A percentile compares a stretch with the other conserved stretches of the same genome.
phyloP scores from a whole-genome alignment of 305 asterid genomes.

The Fraxinus ornus region DNA sequence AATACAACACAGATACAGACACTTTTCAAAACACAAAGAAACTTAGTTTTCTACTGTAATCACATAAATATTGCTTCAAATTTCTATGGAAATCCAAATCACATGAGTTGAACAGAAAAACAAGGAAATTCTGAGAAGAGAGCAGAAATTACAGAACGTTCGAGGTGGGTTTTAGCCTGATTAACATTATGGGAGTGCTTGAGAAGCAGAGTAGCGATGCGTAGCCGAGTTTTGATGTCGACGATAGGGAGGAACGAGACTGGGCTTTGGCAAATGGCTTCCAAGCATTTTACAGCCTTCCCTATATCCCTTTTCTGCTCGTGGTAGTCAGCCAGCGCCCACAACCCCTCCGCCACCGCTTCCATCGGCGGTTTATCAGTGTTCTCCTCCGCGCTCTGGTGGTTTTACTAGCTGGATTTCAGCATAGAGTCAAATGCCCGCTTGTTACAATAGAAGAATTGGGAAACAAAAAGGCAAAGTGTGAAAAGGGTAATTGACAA shows the following conservation, averaged over 20 bases:
- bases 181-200: constrained; percentile 86
- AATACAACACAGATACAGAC: not conserved
- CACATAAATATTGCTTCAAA: not conserved
- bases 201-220: constrained; percentile 78
- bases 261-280: constrained; percentile 89
- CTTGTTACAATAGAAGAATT: not conserved
- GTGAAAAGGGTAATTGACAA: too few relatives aligned
- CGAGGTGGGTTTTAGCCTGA: constrained; percentile 90
- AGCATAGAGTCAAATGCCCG: not conserved
- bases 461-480: not conserved
- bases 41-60: not conserved
- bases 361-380: constrained; percentile 53
- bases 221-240: constrained; percentile 90
- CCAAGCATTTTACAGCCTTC: constrained; percentile 83
- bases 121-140: not conserved
- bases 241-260: constrained; percentile 80
- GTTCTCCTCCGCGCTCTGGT: not conserved
- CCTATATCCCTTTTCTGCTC: constrained; percentile 79
- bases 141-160: constrained; percentile 61
- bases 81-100: constrained; percentile 16
- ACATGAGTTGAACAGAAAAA: not conserved
- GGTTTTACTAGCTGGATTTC: not conserved
- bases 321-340: constrained; percentile 86
- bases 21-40: not conserved
- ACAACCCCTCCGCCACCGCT: constrained; percentile 90